Evolutionary conservation across 2,329 filamentous ascomycete species (phyloP).

Genomic region (Aspergillus terreus): DNA sequence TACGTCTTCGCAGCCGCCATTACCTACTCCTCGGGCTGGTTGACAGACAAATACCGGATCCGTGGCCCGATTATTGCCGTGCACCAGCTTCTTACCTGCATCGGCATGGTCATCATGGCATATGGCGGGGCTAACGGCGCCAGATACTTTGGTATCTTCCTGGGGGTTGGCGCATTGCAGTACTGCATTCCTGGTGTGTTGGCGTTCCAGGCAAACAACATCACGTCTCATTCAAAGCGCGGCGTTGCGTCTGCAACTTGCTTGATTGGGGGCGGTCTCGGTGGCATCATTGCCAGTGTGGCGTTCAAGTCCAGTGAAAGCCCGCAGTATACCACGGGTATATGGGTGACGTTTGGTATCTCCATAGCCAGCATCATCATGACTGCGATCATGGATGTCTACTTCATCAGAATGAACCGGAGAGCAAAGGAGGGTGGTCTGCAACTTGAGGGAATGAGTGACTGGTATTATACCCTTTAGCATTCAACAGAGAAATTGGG

Average conservation of each 20-base stretch:
- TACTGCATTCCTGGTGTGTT: conserved; percentile 27
- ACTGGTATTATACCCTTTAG: conserved; percentile 13
- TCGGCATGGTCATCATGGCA: conserved; percentile 12
- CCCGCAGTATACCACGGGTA: conserved; percentile 10
- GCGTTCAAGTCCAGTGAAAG: conserved; percentile 12
- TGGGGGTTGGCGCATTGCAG: conserved; percentile 25
- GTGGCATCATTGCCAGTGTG: conserved; percentile 14
- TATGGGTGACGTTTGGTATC: conserved; percentile 13
- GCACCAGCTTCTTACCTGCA: conserved; percentile 10
- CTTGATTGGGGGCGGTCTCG: conserved; percentile 26
- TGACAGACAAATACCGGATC: conserved; percentile 11
- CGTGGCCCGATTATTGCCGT: conserved; percentile 11
- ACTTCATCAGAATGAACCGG: conserved; percentile 10
- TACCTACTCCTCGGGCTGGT: conserved; percentile 24
- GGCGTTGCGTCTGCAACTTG: conserved; percentile 26
- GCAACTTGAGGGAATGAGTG: conserved; percentile 6
- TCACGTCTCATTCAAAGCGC: conserved; percentile 27
- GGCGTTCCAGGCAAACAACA: conserved; percentile 31
- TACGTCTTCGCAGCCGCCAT: conserved; percentile 34
- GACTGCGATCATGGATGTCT: conserved; percentile 4
- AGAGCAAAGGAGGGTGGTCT: conserved; percentile 6
- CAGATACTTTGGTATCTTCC: conserved; percentile 8
- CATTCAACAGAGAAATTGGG: not conserved
- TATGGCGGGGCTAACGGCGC: conserved; percentile 6
- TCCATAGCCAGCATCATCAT: conserved; percentile 7